phyloP scores from a whole-genome alignment of 1,284 basidiomycete species.

The Moesziomyces aphidis region DNA sequence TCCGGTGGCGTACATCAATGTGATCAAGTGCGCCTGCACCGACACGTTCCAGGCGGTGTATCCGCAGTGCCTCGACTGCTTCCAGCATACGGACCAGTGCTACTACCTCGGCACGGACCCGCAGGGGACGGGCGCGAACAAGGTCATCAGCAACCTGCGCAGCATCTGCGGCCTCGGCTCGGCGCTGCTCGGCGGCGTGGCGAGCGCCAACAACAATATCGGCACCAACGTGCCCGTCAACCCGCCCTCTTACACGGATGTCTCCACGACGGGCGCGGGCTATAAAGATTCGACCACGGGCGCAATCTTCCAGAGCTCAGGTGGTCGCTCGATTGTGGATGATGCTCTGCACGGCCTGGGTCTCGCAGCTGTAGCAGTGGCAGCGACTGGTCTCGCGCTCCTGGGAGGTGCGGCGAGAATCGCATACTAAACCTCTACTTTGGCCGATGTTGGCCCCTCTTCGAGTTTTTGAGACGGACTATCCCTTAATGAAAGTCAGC shows the following conservation, averaged over 20 bases:
- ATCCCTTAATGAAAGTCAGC: background rate
- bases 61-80: conserved; percentile 78
- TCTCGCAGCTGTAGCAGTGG: conserved; percentile 4
- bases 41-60: conserved; percentile 76
- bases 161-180: conserved; percentile 52
- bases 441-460: background rate
- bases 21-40: conserved; percentile 77
- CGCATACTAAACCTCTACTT: background rate
- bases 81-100: conserved; percentile 58
- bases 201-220: conserved; percentile 34
- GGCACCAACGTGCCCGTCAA: conserved; percentile 16
- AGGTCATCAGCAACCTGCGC: conserved; percentile 50
- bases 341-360: conserved; percentile 18
- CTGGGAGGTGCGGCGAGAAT: conserved; percentile 19
- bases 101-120: conserved; percentile 58
- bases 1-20: conserved; percentile 58
- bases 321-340: conserved; percentile 9
- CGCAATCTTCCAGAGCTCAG: conserved; percentile 37
- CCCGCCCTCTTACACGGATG: conserved; percentile 45
- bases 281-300: conserved; percentile 49
- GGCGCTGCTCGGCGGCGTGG: conserved; percentile 52
- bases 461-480: background rate
- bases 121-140: conserved; percentile 51
- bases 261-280: conserved; percentile 34
- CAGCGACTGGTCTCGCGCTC: conserved; percentile 14